phyloP scores from a whole-genome alignment of 768 basidiomycete species.

The Tricholoma furcatifolium region DNA sequence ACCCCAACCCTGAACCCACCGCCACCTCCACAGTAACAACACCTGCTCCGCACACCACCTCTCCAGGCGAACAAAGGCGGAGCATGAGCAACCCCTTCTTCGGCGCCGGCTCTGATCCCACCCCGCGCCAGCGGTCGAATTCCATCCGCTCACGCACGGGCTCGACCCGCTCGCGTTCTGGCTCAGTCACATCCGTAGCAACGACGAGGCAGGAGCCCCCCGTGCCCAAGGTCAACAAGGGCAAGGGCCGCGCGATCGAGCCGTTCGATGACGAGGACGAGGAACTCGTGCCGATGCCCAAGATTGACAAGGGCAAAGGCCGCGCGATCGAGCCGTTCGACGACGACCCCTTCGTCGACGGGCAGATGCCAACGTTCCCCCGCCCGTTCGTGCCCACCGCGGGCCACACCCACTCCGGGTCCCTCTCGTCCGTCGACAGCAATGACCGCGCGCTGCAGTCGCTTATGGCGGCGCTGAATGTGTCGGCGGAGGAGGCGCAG shows the following conservation, averaged over 20 bases:
- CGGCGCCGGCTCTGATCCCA: slow-evolving; percentile 22
- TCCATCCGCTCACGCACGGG: slow-evolving; percentile 34
- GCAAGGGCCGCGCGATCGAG: slow-evolving; percentile 12
- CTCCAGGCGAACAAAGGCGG: slow-evolving; percentile 29
- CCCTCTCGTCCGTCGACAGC: slow-evolving; percentile 38
- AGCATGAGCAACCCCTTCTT: slow-evolving; percentile 45
- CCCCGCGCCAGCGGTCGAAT: slow-evolving; percentile 34
- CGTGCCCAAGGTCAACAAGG: slow-evolving; percentile 20
- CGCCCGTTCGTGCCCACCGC: slow-evolving; percentile 25
- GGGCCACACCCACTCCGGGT: slow-evolving; percentile 28
- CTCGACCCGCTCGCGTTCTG: slow-evolving; percentile 36
- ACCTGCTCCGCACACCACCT: slow-evolving; percentile 16
- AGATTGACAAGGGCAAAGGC: slow-evolving; percentile 25
- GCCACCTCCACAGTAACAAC: not conserved
- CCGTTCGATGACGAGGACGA: no score
- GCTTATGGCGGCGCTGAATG: slow-evolving; percentile 66
- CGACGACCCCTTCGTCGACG: slow-evolving; percentile 43
- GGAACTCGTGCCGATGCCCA: not conserved
- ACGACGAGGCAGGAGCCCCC: slow-evolving; percentile 2
- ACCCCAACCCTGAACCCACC: slow-evolving; percentile 29
- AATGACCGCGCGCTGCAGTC: slow-evolving; percentile 59
- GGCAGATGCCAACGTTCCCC: slow-evolving; percentile 25
- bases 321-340: slow-evolving; percentile 11
- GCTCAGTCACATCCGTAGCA: slow-evolving; percentile 33
- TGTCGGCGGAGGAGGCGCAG: slow-evolving; percentile 44